phyloP scores from a whole-genome alignment of 1,284 basidiomycete species.

The Ceratobasidium sp. region DNA sequence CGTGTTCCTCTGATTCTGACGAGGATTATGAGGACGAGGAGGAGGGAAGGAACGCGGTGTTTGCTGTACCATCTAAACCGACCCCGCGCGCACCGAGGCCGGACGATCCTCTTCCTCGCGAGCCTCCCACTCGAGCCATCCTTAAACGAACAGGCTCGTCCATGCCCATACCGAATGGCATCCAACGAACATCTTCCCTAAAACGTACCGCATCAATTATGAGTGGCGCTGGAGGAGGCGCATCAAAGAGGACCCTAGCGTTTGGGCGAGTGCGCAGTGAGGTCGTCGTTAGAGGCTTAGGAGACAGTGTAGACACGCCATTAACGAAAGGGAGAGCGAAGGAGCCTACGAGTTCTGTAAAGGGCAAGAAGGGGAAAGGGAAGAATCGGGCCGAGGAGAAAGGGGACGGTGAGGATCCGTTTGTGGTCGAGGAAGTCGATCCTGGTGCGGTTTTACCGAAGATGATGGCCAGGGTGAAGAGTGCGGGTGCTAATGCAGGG shows the following conservation, averaged over 20 bases:
- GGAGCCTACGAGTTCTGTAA: constrained; percentile 60
- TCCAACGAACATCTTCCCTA: constrained; percentile 58
- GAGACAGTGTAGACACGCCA: constrained; percentile 47
- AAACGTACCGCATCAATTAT: neutral
- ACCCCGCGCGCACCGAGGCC: constrained; percentile 40
- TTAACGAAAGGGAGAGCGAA: constrained; percentile 56
- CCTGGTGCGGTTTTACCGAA: constrained; percentile 19
- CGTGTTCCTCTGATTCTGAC: constrained; percentile 49
- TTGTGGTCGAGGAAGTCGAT: constrained; percentile 53
- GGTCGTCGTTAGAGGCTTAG: constrained; percentile 52
- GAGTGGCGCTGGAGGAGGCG: neutral
- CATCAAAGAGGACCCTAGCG: neutral
- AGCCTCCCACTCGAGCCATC: constrained; percentile 43
- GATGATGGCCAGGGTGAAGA: constrained; percentile 35
- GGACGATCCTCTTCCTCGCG: constrained; percentile 46
- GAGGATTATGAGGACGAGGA: neutral
- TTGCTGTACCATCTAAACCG: constrained; percentile 4
- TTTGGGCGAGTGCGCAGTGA: constrained; percentile 37
- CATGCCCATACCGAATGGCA: constrained; percentile 35
- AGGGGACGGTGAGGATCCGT: constrained; percentile 60
- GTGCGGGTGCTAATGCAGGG: neutral
- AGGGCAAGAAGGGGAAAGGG: constrained; percentile 48
- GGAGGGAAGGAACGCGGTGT: neutral
- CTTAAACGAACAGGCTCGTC: constrained; percentile 46
- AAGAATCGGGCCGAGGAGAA: constrained; percentile 52